phyloP scores from a whole-genome alignment of 2,329 filamentous ascomycete species.

The Paecilomyces sp. region DNA sequence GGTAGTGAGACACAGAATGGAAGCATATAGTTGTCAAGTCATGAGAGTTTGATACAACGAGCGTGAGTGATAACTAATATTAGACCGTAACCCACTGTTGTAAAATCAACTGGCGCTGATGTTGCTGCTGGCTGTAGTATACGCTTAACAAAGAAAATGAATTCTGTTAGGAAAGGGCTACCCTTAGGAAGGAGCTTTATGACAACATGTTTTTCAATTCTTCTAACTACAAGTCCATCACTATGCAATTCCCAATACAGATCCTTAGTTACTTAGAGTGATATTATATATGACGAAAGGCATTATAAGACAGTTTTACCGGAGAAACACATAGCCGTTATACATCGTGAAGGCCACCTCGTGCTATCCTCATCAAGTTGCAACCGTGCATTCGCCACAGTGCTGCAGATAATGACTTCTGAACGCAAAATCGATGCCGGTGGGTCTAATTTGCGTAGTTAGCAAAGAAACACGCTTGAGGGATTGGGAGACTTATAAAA shows the following conservation, averaged over 20 bases:
- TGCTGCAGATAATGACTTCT: neutral
- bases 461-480: slow-evolving; percentile 9
- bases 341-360: neutral
- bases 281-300: neutral
- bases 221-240: neutral
- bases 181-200: neutral
- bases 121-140: neutral
- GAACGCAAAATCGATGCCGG: neutral
- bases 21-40: neutral
- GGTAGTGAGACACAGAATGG: neutral
- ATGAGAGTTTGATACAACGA: neutral
- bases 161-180: neutral
- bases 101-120: neutral
- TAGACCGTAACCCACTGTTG: neutral
- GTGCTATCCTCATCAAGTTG: neutral
- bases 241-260: neutral
- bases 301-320: neutral
- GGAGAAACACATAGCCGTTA: neutral
- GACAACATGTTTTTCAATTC: neutral
- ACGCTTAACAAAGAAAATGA: neutral
- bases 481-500: slow-evolving; percentile 31
- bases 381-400: neutral
- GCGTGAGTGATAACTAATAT: neutral
- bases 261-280: neutral
- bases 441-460: slow-evolving; percentile 19